phyloP scores from a whole-genome alignment of 352 stramenopile species.

The Phytophthora sp. region DNA sequence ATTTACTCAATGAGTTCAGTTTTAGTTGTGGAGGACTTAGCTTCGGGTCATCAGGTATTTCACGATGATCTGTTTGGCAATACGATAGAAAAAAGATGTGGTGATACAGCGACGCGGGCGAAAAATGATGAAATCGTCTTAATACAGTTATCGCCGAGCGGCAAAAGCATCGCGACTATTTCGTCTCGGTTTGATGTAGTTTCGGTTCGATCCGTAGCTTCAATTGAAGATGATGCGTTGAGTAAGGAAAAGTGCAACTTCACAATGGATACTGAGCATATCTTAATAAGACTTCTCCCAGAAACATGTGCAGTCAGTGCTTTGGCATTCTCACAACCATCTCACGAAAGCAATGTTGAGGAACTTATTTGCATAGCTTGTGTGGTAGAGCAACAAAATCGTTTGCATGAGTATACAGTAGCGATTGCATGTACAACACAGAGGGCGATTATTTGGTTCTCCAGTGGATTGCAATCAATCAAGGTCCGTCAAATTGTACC shows the following conservation, averaged over 20 bases:
- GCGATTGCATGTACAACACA: conserved; percentile 15
- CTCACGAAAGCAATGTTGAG: not conserved
- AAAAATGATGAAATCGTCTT: conserved; percentile 24
- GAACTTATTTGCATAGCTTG: conserved; percentile 38
- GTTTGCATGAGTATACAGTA: not conserved
- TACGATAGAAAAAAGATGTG: too few relatives aligned
- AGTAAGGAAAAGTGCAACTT: not conserved
- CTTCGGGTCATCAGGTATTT: conserved; percentile 30
- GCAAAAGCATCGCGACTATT: conserved; percentile 22
- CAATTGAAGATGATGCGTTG: not conserved
- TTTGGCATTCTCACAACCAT: conserved; percentile 24
- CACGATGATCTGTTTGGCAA: too few relatives aligned
- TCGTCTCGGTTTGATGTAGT: conserved; percentile 29
- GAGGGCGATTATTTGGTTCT: conserved; percentile 26
- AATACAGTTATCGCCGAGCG: conserved; percentile 36
- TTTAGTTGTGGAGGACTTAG: conserved; percentile 47
- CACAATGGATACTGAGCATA: not conserved
- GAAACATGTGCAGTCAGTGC: conserved; percentile 12
- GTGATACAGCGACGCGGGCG: not conserved
- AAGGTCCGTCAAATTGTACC: conserved; percentile 23
- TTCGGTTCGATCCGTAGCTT: conserved; percentile 16
- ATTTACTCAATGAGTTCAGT: conserved; percentile 22
- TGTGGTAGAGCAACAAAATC: conserved; percentile 1
- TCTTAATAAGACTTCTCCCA: conserved; percentile 13
- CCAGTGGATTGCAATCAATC: conserved; percentile 1